Base-by-base conservation (phyloP, 2,329 filamentous ascomycete genomes). In the Fusarium nisikadoi region DNA sequence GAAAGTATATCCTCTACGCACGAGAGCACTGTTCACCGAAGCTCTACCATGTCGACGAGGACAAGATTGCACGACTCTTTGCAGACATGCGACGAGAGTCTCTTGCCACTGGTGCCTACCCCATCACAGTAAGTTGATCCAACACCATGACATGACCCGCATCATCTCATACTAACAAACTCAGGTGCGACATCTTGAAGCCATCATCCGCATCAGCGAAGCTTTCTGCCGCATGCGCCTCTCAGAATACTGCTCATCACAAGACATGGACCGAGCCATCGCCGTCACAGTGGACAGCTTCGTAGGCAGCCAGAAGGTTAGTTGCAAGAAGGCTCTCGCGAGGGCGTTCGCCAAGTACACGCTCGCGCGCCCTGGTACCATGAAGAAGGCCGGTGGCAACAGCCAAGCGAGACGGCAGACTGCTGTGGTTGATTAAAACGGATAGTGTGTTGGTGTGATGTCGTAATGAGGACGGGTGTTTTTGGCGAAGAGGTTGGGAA, bases 1-100 rank as follows among this genome's bases (percentile, higher is more conserved):
- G 96, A 73, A 99, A 99, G 83, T 99, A 98, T 81, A 99, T 99
- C 75, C 87, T 98, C 23, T 99, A 98, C 78, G 94, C 96, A 1
- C 89, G 95, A 36, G 94, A 98, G 81, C 93, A 92, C 77, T 97
- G 94, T 81, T 89, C 89, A 59, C 96, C 96, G 13, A 98, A 97
- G 84, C 88, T 99, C 13, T 97, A 98, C 81, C 94, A 98, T 80
- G 97, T 99, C 82, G 96, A 99, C 75, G 94, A 98, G 81, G 96
- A 98, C 84, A 99, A 99, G 85, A 90, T 99, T 36, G 93, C 96
- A 4, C 89, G 95, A 55, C 86, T 99, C 13, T 99, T 98, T 80
- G 93, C 95, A 33, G 96, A 99, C 79, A 98, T 99, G 95, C 88
- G 96, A 75, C 88, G 94, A 75, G 96, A 99, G 83, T 95, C 92